A percentile compares a stretch with the other conserved stretches of the same genome.
Conservation (phyloP, 805 yeast genomes). For the Suhomyces tanzawaensis region DNA sequence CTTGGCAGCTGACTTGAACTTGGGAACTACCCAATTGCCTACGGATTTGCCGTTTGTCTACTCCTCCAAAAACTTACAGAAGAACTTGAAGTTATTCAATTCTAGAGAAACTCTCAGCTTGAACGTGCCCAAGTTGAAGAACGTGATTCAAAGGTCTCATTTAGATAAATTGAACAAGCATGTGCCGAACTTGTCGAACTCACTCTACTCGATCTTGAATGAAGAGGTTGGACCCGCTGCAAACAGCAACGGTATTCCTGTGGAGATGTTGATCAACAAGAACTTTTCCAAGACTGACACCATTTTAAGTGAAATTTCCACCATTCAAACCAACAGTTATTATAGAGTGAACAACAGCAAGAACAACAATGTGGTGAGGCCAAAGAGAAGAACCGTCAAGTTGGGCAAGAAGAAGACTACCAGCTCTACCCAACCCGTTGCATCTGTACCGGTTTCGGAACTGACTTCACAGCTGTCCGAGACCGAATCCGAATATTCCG, state of each 20-base stretch:
- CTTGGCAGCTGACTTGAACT: constrained; percentile 2
- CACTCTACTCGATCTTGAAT: constrained; percentile 36
- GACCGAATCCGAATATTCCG: constrained; percentile 5
- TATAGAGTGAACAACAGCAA: constrained; percentile 28
- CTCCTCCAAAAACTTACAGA: constrained; percentile 50
- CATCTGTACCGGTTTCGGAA: constrained; percentile 1
- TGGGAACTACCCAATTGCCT: not conserved
- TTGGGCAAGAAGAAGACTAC: constrained; percentile 17
- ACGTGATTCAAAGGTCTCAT: constrained; percentile 57
- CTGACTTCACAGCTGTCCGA: not conserved
- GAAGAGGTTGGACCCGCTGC: constrained; percentile 13
- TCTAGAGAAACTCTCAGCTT: constrained; percentile 82
- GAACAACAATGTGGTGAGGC: constrained; percentile 25
- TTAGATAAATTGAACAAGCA: constrained; percentile 42
- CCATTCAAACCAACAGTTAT: constrained; percentile 45
- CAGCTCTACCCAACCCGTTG: constrained; percentile 1
- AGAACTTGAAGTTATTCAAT: constrained; percentile 47
- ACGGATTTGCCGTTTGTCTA: constrained; percentile 33
- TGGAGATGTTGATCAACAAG: constrained; percentile 30
- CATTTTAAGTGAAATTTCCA: constrained; percentile 40
- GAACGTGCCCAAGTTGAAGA: constrained; percentile 55
- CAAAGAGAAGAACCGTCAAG: constrained; percentile 44
- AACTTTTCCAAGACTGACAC: constrained; percentile 31
- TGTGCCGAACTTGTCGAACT: constrained; percentile 36
- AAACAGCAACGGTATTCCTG: constrained; percentile 38